Conservation (phyloP, 768 basidiomycete species). For the Naematelia encephala region DNA sequence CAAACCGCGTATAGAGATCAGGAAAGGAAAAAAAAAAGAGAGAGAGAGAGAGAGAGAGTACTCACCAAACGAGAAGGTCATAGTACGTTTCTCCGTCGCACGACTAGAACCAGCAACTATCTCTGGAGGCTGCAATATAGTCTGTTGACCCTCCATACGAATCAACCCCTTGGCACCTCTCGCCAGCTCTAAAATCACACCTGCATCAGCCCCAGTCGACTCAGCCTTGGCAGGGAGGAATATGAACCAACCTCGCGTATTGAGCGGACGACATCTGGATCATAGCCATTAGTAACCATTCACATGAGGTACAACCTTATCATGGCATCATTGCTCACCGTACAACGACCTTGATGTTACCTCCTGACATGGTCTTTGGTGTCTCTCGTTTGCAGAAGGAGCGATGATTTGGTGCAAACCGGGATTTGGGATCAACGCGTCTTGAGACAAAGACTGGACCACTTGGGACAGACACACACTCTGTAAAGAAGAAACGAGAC, state of each 20-base stretch:
- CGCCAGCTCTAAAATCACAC: constrained; percentile 65
- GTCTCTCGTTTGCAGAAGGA: too few species aligned
- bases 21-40: background rate
- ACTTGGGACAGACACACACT: too few species aligned
- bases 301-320: too few species aligned
- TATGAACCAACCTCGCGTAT: constrained; percentile 70
- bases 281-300: too few species aligned
- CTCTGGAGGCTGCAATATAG: constrained; percentile 87
- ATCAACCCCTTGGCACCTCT: constrained; percentile 92
- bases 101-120: constrained; percentile 57
- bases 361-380: constrained; percentile 32
- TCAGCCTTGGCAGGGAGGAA: too few species aligned
- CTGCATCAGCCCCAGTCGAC: constrained; percentile 3
- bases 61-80: constrained; percentile 74
- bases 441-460: too few species aligned
- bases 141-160: constrained; percentile 91
- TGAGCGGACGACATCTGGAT: constrained; percentile 88
- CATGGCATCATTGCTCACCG: too few species aligned
- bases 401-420: too few species aligned
- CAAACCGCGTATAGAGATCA: background rate
- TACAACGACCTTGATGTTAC: constrained; percentile 54
- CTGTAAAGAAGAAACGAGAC: too few species aligned
- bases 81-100: constrained; percentile 82
- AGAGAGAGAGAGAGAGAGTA: background rate
- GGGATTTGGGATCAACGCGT: too few species aligned